Evolutionary conservation across 140 eudicot genomes (phyloP).

Genomic region (Flaveria floridana): DNA sequence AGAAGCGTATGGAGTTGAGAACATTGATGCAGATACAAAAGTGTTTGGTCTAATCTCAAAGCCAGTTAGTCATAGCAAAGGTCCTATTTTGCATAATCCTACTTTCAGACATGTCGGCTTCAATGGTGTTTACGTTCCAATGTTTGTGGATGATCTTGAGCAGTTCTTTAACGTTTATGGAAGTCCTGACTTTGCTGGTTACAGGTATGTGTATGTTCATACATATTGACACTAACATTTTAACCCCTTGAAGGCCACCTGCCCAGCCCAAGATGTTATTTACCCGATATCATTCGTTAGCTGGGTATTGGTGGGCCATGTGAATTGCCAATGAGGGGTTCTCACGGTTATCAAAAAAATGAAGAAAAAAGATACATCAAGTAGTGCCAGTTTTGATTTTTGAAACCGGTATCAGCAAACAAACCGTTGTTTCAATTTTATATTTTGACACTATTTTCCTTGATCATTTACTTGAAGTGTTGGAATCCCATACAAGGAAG

Average conservation of each 20-base stretch:
- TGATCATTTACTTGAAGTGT: constrained; percentile 49
- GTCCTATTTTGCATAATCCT: constrained; percentile 77
- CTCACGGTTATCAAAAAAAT: neutral
- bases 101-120: constrained; percentile 68
- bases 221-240: neutral
- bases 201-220: constrained; percentile 47
- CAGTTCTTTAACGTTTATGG: constrained; percentile 60
- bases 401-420: neutral
- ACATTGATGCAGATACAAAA: constrained; percentile 53
- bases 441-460: constrained; percentile 20
- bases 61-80: constrained; percentile 88
- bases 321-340: neutral
- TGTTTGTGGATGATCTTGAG: constrained; percentile 75
- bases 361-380: neutral
- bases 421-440: neutral
- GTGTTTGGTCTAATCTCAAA: constrained; percentile 75
- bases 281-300: neutral
- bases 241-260: neutral
- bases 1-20: constrained; percentile 56
- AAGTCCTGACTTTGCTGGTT: constrained; percentile 82
- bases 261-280: neutral
- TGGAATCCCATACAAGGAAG: constrained; percentile 91
- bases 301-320: neutral
- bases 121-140: constrained; percentile 77
- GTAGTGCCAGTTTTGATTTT: neutral